These are phyloP conservation scores for Exophiala dermatitidis DNA, from an alignment of 2,329 filamentous ascomycete species.

Conservation along the genomic window DNA sequence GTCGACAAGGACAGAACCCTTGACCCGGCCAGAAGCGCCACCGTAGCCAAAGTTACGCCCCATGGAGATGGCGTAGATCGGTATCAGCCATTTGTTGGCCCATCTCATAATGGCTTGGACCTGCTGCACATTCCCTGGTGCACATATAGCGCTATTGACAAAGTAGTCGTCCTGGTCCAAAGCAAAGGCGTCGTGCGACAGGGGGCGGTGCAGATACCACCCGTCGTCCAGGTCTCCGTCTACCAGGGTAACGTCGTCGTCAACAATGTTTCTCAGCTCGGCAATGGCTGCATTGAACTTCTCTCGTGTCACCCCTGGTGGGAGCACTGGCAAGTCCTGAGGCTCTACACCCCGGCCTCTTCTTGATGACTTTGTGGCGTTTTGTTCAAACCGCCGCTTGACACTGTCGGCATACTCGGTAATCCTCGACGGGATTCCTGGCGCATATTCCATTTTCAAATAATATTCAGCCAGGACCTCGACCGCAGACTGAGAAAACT, in stretches of 20 bases:
- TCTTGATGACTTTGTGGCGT: no score
- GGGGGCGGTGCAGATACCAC: constrained; percentile 31
- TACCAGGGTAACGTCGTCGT: constrained; percentile 28
- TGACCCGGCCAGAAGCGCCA: constrained; percentile 42
- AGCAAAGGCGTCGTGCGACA: constrained; percentile 37
- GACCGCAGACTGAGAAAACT: no score
- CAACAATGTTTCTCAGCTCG: constrained; percentile 23
- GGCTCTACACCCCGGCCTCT: no score
- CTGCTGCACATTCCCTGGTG: constrained; percentile 28
- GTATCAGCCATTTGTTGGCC: constrained; percentile 32
- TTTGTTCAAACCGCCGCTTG: no score
- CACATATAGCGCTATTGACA: constrained; percentile 39
- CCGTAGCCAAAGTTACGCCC: constrained; percentile 46
- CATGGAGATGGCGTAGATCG: constrained; percentile 33
- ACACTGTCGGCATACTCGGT: no score
- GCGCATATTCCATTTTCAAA: no score
- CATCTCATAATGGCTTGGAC: constrained; percentile 30
- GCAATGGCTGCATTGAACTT: constrained; percentile 26
- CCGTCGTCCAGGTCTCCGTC: constrained; percentile 25
- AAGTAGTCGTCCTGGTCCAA: constrained; percentile 40
- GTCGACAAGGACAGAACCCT: constrained; percentile 42
- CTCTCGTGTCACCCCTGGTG: constrained; percentile 19
- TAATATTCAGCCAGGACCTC: no score
- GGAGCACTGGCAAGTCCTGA: constrained; percentile 2
- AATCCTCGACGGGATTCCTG: no score